These are phyloP conservation scores for Aspergillus fructus DNA, from an alignment of 2,329 filamentous ascomycete genomes.

Conservation along the genomic window DNA sequence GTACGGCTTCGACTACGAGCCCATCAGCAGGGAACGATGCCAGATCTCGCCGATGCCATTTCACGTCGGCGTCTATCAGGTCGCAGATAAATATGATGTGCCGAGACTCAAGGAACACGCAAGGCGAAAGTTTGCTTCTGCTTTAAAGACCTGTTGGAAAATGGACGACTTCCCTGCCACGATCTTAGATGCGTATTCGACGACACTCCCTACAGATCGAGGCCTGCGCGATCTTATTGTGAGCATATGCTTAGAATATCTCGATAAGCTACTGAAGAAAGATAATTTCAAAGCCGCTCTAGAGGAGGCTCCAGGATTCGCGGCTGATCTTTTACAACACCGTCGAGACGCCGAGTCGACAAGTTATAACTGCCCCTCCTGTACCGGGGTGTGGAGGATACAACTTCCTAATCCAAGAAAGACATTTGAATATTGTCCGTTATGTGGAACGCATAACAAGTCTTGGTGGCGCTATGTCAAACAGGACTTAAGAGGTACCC, in stretches of 20 bases:
- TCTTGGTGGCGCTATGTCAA: not conserved
- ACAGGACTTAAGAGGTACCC: too few species aligned
- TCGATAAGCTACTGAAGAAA: slow-evolving; percentile 8
- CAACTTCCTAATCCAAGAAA: not conserved
- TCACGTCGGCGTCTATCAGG: slow-evolving; percentile 23
- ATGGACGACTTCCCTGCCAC: slow-evolving; percentile 21
- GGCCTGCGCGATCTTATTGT: slow-evolving; percentile 15
- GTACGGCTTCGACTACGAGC: slow-evolving; percentile 25
- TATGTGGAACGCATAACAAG: not conserved
- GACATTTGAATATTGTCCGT: not conserved
- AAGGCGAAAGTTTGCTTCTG: slow-evolving; percentile 19
- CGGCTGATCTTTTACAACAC: slow-evolving; percentile 9
- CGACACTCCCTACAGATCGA: slow-evolving; percentile 3
- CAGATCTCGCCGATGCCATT: slow-evolving; percentile 22
- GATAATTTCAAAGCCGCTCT: slow-evolving; percentile 10
- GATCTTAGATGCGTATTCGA: slow-evolving; percentile 10
- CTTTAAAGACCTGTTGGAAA: slow-evolving; percentile 19
- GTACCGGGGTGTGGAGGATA: not conserved
- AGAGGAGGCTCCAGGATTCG: slow-evolving; percentile 5
- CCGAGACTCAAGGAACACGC: slow-evolving; percentile 19
- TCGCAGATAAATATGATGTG: slow-evolving; percentile 27
- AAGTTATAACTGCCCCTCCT: not conserved
- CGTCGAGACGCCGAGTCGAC: not conserved
- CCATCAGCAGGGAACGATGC: slow-evolving; percentile 14
- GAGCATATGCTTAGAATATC: slow-evolving; percentile 1